phyloP scores from a whole-genome alignment of 1,284 basidiomycete species.

The Puccinia horiana region DNA sequence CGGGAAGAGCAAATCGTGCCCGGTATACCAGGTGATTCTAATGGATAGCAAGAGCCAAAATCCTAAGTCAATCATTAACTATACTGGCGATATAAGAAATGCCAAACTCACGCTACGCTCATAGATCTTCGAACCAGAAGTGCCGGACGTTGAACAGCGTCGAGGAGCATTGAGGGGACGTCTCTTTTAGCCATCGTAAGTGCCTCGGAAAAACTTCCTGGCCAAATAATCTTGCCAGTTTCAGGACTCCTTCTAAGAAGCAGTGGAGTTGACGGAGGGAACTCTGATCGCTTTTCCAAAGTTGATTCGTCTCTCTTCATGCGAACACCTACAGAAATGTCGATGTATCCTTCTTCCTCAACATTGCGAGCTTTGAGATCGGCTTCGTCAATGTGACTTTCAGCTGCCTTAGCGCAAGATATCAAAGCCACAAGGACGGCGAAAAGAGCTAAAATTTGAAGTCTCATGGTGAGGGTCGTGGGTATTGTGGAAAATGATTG shows the following conservation, averaged over 20 bases:
- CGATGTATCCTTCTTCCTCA: neutral
- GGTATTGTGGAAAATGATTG: neutral
- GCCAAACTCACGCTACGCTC: neutral
- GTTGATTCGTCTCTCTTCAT: slow-evolving; percentile 21
- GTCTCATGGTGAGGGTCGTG: neutral
- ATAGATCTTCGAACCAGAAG: neutral
- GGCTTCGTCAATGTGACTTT: neutral
- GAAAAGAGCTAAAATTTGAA: neutral
- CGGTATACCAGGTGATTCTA: slow-evolving; percentile 45
- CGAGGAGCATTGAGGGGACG: neutral
- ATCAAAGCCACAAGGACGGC: slow-evolving; percentile 3
- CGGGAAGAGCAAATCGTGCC: slow-evolving; percentile 32
- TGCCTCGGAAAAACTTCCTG: neutral
- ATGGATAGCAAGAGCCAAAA: too few species aligned
- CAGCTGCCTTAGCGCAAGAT: neutral
- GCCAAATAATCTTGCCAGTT: slow-evolving; percentile 11
- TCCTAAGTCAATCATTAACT: too few species aligned
- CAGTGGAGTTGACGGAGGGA: neutral
- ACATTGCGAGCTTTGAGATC: slow-evolving; percentile 1
- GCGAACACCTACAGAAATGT: slow-evolving; percentile 17
- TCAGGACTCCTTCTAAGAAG: slow-evolving; percentile 1
- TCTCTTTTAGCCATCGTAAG: slow-evolving; percentile 29
- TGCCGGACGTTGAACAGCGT: neutral
- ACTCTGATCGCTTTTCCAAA: neutral
- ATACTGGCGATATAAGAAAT: neutral